A percentile compares a stretch with the other conserved stretches of the same genome.
Evolutionary conservation across 306 rosid genomes (phyloP).

Genomic region (Glycyrrhiza uralensis): DNA sequence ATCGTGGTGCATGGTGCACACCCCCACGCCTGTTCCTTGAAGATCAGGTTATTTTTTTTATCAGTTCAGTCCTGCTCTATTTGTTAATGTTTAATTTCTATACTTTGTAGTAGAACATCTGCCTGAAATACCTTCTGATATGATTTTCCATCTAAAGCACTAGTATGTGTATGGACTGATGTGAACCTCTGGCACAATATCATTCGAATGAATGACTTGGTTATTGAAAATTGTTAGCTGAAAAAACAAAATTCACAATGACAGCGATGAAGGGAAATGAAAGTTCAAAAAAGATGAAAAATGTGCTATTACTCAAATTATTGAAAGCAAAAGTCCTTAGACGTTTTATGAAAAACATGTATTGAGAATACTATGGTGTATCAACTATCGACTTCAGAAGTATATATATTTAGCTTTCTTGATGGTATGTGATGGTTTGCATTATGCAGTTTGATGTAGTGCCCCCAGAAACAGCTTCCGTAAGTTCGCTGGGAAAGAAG

Average conservation of each 20-base stretch:
- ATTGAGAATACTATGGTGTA: not conserved
- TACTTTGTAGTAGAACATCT: not conserved
- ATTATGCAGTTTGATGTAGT: conserved; percentile 80
- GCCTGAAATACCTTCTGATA: not conserved
- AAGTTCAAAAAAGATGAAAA: not conserved
- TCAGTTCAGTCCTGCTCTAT: not conserved
- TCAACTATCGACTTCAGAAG: not conserved
- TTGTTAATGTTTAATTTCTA: not conserved
- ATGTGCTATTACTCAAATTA: too few species aligned
- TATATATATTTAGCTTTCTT: not conserved
- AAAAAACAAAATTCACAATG: not conserved
- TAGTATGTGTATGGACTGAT: not conserved
- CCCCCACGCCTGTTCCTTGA: conserved; percentile 93
- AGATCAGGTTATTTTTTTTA: conserved; percentile 69
- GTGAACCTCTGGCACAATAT: not conserved
- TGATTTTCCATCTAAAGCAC: not conserved
- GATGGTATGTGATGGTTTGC: conserved; percentile 17
- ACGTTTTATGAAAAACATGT: not conserved
- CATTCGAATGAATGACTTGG: not conserved
- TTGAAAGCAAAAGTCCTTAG: not conserved
- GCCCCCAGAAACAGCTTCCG: conserved; percentile 91
- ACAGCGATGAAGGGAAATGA: not conserved
- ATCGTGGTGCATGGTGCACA: conserved; percentile 95
- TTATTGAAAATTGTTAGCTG: not conserved
- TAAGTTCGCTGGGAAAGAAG: conserved; percentile 75